Evolutionary conservation across 2,329 filamentous ascomycete genomes (phyloP).

Genomic region (Penicillium hordei): DNA sequence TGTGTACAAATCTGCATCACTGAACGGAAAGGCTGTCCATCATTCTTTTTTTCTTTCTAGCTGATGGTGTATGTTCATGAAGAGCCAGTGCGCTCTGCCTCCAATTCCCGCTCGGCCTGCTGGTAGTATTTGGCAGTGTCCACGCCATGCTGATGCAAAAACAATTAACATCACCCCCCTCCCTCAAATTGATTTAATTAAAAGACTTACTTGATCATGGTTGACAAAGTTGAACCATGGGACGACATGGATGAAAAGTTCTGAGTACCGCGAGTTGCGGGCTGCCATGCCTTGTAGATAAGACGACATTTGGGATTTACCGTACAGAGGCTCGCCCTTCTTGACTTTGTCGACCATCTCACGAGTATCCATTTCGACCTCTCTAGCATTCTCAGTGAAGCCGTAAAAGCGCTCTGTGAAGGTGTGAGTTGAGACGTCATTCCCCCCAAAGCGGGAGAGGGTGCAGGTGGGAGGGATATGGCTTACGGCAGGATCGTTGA

Average conservation of each 20-base stretch:
- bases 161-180: neutral
- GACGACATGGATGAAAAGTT: slow-evolving; percentile 77
- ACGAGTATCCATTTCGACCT: slow-evolving; percentile 93
- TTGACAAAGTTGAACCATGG: slow-evolving; percentile 99
- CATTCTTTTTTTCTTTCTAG: slow-evolving; percentile 14
- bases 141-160: slow-evolving; percentile 75
- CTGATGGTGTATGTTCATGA: slow-evolving; percentile 14
- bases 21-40: slow-evolving; percentile 14
- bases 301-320: slow-evolving; percentile 71
- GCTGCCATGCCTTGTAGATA: slow-evolving; percentile 93
- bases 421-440: slow-evolving; percentile 10
- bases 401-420: slow-evolving; percentile 87
- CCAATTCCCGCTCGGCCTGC: slow-evolving; percentile 90
- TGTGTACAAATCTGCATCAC: slow-evolving; percentile 28
- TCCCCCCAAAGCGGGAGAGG: neutral
- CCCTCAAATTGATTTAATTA: neutral
- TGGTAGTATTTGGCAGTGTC: slow-evolving; percentile 98
- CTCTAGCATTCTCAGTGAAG: slow-evolving; percentile 85
- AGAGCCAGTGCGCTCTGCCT: slow-evolving; percentile 62
- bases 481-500: slow-evolving; percentile 77
- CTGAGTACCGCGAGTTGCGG: slow-evolving; percentile 88
- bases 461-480: neutral
- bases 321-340: slow-evolving; percentile 84
- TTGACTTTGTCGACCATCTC: slow-evolving; percentile 99
- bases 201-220: slow-evolving; percentile 65